Evolutionary conservation across 805 yeast species (phyloP).

Genomic region (Metschnikowia colocasiae): DNA sequence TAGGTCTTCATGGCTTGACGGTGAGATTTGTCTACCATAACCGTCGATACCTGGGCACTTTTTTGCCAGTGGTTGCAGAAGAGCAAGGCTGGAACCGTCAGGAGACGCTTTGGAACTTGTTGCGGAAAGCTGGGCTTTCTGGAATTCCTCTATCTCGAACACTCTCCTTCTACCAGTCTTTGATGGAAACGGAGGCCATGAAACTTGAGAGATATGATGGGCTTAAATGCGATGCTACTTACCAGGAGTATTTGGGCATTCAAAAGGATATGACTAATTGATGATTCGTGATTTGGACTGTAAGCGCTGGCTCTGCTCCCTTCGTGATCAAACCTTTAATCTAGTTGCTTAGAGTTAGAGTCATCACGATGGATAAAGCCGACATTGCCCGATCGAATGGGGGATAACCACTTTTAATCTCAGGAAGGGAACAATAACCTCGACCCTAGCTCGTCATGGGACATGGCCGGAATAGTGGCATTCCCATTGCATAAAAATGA

Average conservation of each 20-base stretch:
- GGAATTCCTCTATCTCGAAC: constrained; percentile 13
- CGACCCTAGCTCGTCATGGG: too few species aligned
- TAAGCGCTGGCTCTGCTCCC: too few species aligned
- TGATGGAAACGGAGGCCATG: constrained; percentile 33
- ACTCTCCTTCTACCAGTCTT: constrained; percentile 25
- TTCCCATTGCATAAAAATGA: too few species aligned
- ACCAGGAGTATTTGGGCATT: constrained; percentile 21
- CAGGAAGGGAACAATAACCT: too few species aligned
- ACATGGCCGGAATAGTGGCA: too few species aligned
- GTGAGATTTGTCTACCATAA: constrained; percentile 46
- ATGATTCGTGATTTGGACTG: too few species aligned
- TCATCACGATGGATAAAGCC: too few species aligned
- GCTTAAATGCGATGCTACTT: constrained; percentile 25
- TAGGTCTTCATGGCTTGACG: constrained; percentile 81
- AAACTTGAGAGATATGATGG: constrained; percentile 36
- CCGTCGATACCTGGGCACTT: constrained; percentile 63
- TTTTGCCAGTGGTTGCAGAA: constrained; percentile 82
- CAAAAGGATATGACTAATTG: too few species aligned
- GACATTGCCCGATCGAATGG: too few species aligned
- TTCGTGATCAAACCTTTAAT: too few species aligned
- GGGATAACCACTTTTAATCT: too few species aligned
- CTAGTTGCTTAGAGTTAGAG: too few species aligned
- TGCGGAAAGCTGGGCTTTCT: constrained; percentile 63
- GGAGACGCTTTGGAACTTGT: constrained; percentile 67
- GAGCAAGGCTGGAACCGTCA: constrained; percentile 81